Conservation (phyloP, 2,329 filamentous ascomycete species). For the Exophiala spinifera region DNA sequence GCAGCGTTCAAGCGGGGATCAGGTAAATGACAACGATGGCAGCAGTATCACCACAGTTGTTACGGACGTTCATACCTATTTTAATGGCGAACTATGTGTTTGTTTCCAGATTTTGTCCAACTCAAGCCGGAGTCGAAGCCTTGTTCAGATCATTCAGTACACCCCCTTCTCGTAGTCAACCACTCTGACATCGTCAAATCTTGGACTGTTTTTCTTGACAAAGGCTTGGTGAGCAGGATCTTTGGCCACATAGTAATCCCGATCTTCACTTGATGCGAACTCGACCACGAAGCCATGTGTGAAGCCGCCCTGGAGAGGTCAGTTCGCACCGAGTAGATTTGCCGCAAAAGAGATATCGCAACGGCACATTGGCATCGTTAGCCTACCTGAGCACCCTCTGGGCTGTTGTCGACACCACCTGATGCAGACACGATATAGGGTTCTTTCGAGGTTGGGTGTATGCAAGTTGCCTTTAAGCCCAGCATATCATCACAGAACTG, state of each 20-base stretch:
- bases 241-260: slow-evolving; percentile 64
- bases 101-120: background rate
- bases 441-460: slow-evolving; percentile 57
- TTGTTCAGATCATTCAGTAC: slow-evolving; percentile 36
- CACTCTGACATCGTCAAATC: slow-evolving; percentile 51
- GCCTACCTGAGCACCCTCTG: slow-evolving; percentile 55
- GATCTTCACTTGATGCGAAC: slow-evolving; percentile 61
- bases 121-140: background rate
- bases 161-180: slow-evolving; percentile 59
- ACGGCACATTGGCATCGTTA: too few species aligned
- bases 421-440: slow-evolving; percentile 59
- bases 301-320: slow-evolving; percentile 52
- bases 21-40: background rate
- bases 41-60: background rate
- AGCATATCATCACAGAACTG: slow-evolving; percentile 59
- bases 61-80: background rate
- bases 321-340: background rate
- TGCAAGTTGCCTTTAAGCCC: slow-evolving; percentile 55
- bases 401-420: slow-evolving; percentile 61
- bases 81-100: background rate
- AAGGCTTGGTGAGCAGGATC: slow-evolving; percentile 65
- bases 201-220: slow-evolving; percentile 46
- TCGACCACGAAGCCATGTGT: slow-evolving; percentile 69
- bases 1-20: background rate
- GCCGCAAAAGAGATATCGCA: background rate